Evolutionary conservation across 352 stramenopile genomes (phyloP).

Genomic region (Albugo candida): DNA sequence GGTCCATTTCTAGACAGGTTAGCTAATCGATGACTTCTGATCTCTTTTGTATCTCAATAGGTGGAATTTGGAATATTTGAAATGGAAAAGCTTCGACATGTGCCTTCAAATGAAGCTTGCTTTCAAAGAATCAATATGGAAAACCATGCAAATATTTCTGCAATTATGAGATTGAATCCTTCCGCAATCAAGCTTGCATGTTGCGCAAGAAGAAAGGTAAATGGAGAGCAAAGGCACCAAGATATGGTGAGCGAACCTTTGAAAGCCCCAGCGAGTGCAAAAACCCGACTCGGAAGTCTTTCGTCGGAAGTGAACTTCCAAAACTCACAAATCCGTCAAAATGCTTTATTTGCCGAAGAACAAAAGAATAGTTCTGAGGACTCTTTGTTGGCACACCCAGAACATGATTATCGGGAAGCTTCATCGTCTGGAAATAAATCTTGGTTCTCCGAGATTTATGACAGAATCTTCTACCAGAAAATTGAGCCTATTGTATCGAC

Average conservation of each 20-base stretch:
- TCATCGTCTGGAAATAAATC: neutral
- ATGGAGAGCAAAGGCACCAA: neutral
- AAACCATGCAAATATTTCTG: neutral
- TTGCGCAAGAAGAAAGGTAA: neutral
- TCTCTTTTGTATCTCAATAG: neutral
- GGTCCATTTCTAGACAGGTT: neutral
- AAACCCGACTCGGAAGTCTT: neutral
- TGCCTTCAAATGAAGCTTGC: neutral
- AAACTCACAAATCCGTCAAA: conserved; percentile 53
- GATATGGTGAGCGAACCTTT: neutral
- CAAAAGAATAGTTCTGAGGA: neutral
- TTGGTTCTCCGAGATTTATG: too few relatives aligned
- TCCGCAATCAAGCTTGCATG: neutral
- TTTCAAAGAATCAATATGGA: neutral
- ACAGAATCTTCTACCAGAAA: too few relatives aligned
- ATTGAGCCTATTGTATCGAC: neutral
- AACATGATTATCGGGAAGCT: neutral
- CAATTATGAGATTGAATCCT: neutral
- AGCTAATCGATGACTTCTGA: neutral
- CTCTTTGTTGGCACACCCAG: neutral
- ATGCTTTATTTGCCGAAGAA: conserved; percentile 35
- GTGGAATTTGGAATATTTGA: neutral
- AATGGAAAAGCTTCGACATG: neutral
- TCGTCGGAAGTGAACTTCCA: neutral
- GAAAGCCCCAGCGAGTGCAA: neutral